Evolutionary conservation across 805 yeast genomes (phyloP).

Genomic region (Kuraishia molischiana): DNA sequence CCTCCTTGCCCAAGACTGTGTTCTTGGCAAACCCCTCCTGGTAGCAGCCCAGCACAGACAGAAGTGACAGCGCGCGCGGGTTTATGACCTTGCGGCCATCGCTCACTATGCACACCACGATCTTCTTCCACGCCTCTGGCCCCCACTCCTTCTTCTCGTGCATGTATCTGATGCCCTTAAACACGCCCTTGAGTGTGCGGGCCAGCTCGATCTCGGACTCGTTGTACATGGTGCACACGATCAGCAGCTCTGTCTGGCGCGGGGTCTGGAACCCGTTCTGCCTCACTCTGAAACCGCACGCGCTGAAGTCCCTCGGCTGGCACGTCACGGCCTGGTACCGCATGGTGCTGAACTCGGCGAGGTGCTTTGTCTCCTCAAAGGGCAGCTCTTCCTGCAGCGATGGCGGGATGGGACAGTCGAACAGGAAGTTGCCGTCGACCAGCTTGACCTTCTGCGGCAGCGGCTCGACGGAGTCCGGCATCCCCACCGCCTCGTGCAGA

Average conservation of each 20-base stretch:
- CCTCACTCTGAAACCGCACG: conserved; percentile 62
- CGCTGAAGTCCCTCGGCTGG: conserved; percentile 66
- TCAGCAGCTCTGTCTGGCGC: conserved; percentile 75
- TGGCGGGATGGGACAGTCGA: conserved; percentile 83
- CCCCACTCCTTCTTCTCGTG: conserved; percentile 74
- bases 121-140: conserved; percentile 86
- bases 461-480: not conserved
- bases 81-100: conserved; percentile 87
- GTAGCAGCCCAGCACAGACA: conserved; percentile 85
- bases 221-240: conserved; percentile 83
- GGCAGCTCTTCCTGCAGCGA: conserved; percentile 45
- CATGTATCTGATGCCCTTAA: conserved; percentile 75
- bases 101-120: conserved; percentile 80
- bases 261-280: conserved; percentile 73
- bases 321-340: conserved; percentile 92
- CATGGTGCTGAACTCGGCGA: conserved; percentile 69
- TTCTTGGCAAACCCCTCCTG: conserved; percentile 96
- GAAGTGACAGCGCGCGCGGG: conserved; percentile 65
- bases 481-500: not conserved
- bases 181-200: conserved; percentile 81
- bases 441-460: conserved; percentile 30
- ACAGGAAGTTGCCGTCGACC: conserved; percentile 69
- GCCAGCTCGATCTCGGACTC: conserved; percentile 82
- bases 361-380: conserved; percentile 29
- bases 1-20: conserved; percentile 72